Conservation (phyloP, 2,329 filamentous ascomycete species). For the Fusarium verrucosum region DNA sequence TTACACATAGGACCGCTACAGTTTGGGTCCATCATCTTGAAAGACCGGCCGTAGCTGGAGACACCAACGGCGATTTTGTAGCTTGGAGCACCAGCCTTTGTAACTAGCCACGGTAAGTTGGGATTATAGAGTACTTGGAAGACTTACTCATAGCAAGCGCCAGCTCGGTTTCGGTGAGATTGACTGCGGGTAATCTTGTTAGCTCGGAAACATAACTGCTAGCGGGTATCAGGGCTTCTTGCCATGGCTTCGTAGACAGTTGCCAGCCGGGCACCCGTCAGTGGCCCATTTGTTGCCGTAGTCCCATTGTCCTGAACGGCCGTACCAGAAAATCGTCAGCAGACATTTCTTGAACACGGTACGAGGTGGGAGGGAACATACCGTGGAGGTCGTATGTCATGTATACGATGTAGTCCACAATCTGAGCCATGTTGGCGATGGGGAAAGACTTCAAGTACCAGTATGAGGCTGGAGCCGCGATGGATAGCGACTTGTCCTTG, state of each 20-base stretch:
- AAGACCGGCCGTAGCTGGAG: slow-evolving; percentile 47
- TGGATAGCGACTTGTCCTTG: slow-evolving; percentile 36
- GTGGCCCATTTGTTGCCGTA: slow-evolving; percentile 2
- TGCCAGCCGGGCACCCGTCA: neutral
- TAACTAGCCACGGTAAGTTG: too few species aligned
- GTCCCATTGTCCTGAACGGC: too few species aligned
- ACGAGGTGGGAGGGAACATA: too few species aligned
- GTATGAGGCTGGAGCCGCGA: slow-evolving; percentile 47
- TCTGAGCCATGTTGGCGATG: slow-evolving; percentile 38
- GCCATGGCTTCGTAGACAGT: slow-evolving; percentile 3
- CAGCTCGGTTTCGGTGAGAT: too few species aligned
- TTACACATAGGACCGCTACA: slow-evolving; percentile 43
- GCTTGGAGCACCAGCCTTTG: slow-evolving; percentile 46
- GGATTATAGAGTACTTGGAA: too few species aligned
- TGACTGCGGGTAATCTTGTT: too few species aligned
- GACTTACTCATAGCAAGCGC: too few species aligned
- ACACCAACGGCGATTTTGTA: slow-evolving; percentile 48
- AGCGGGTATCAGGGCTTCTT: too few species aligned
- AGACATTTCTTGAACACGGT: too few species aligned
- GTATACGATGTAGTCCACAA: slow-evolving; percentile 47
- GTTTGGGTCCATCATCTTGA: slow-evolving; percentile 46
- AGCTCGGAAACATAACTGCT: too few species aligned
- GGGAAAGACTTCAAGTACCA: slow-evolving; percentile 50
- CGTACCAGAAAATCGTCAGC: too few species aligned
- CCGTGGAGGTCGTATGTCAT: slow-evolving; percentile 33